A percentile compares a stretch with the other conserved stretches of the same genome.
phyloP scores from a whole-genome alignment of 1,284 basidiomycete species.

The Irpex sp. region DNA sequence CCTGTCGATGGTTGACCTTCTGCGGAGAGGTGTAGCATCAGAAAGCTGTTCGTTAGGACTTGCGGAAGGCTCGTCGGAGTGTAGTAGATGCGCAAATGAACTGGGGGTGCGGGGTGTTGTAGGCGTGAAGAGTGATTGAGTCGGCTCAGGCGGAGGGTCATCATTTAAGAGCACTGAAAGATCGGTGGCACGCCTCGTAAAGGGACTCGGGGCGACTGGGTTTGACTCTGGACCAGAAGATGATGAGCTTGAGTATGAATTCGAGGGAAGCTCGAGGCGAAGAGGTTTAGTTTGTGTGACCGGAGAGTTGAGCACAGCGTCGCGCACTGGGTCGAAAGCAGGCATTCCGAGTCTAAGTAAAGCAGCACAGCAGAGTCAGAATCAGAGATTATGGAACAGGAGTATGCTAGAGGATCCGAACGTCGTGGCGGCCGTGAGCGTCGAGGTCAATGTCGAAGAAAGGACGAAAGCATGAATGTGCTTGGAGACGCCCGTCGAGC shows the following conservation, averaged over 20 bases:
- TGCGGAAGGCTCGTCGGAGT: slow-evolving; percentile 32
- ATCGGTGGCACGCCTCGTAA: slow-evolving; percentile 61
- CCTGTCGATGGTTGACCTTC: slow-evolving; percentile 15
- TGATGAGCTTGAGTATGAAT: slow-evolving; percentile 11
- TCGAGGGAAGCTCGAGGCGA: slow-evolving; percentile 24
- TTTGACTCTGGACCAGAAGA: slow-evolving; percentile 14
- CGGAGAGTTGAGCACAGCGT: slow-evolving; percentile 73
- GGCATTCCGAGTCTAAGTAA: slow-evolving; percentile 43
- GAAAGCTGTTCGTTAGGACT: slow-evolving; percentile 25
- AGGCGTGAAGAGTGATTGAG: slow-evolving; percentile 38
- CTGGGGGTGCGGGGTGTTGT: slow-evolving; percentile 32
- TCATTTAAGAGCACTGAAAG: slow-evolving; percentile 68
- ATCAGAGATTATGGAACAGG: slow-evolving; percentile 6
- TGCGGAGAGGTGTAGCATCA: slow-evolving; percentile 26
- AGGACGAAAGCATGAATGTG: neutral
- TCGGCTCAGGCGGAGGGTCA: slow-evolving; percentile 32
- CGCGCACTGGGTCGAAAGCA: slow-evolving; percentile 79
- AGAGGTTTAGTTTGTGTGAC: slow-evolving; percentile 30
- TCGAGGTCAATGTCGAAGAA: slow-evolving; percentile 1
- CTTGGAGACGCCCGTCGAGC: neutral
- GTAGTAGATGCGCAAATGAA: slow-evolving; percentile 51
- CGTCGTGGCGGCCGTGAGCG: slow-evolving; percentile 4
- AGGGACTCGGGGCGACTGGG: slow-evolving; percentile 26
- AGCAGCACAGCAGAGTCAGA: neutral
- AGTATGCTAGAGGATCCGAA: slow-evolving; percentile 1